Percentiles rank a stretch among this genome's conserved stretches.
Conservation (phyloP, 202 grass and related monocot species). For the Panicum virgatum region DNA sequence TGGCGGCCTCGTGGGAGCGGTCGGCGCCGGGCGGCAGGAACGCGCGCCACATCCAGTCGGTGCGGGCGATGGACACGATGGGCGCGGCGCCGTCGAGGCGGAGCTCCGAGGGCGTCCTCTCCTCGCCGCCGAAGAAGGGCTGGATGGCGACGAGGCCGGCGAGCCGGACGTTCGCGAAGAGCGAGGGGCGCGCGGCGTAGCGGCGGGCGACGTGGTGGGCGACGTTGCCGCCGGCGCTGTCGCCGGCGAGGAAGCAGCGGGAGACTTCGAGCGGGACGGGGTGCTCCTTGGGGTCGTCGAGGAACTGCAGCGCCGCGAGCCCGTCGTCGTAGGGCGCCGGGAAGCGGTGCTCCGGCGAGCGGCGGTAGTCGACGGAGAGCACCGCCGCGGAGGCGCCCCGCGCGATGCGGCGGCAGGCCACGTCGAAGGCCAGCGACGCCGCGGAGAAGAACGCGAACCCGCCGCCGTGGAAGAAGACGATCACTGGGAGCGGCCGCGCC, state of each 20-base stretch:
- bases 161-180: conserved; percentile 45
- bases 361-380: conserved; percentile 75
- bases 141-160: conserved; percentile 60
- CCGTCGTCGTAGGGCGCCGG: conserved; percentile 84
- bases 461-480: conserved; percentile 92
- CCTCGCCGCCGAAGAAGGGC: conserved; percentile 88
- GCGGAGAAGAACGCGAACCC: conserved; percentile 76
- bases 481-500: conserved; percentile 28
- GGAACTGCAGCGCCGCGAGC: conserved; percentile 55
- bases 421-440: conserved; percentile 52
- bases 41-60: conserved; percentile 83
- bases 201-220: conserved; percentile 62
- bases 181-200: background rate
- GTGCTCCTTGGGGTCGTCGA: conserved; percentile 53
- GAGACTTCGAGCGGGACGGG: conserved; percentile 37
- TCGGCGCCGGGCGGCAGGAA: conserved; percentile 64
- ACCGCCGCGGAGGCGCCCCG: conserved; percentile 41
- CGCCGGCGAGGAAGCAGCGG: conserved; percentile 64
- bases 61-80: conserved; percentile 48
- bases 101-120: conserved; percentile 57
- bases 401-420: conserved; percentile 54
- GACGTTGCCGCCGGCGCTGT: conserved; percentile 78
- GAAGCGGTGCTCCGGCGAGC: conserved; percentile 59
- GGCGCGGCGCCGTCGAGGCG: conserved; percentile 53
- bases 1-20: conserved; percentile 55